Evolutionary conservation across 441 rosid genomes (phyloP), one percentile per base, ranked within the genome.

Genomic region (Adansonia grandidieri): DNA sequence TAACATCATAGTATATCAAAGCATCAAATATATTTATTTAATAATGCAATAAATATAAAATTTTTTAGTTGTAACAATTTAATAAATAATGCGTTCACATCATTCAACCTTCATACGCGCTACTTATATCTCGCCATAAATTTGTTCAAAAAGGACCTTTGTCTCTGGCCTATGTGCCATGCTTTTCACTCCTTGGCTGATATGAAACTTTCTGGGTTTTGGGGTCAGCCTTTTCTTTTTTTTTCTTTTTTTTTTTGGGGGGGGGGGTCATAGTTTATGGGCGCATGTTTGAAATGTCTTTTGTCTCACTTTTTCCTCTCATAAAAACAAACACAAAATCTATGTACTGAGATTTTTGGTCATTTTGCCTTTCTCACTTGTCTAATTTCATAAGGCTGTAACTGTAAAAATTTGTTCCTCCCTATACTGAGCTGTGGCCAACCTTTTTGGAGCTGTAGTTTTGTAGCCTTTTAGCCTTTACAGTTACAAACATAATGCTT

Each of bases 191-290:
- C 3, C 5, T 5, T 32, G 40, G 40, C 40, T 2, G 40, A 32
- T 32, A 32, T 32, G 40, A 32, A 32, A 32, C 40, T 32, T 32
- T 42, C 65, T 51, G 78, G 77, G 57, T 44, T 48, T 70, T 50
- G 32, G 53, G 19, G 78, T 66, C 80, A 74, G 81, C 85, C 85
- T 68, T 82, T 80, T 37, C 6, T 50, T 32, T n/a, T n/a, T n/a
- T n/a, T n/a, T n/a, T n/a, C n/a, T n/a, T n/a, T n/a, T n/a, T n/a
- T n/a, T n/a, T n/a, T n/a, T n/a, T n/a, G n/a, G n/a, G 5, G 5
- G 63, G 22, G 53, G 48, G 50, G 47, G 48, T 42, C 61, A 47
- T 54, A 13, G 22, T 32, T 32, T 57, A 74, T 67, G 37, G 73
- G 77, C 74, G 80, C 76, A 66, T 22, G 70, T 79, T 81, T 73